Evolutionary conservation across 179 eudicot genomes (phyloP).

Genomic region (Actinidia arguta): DNA sequence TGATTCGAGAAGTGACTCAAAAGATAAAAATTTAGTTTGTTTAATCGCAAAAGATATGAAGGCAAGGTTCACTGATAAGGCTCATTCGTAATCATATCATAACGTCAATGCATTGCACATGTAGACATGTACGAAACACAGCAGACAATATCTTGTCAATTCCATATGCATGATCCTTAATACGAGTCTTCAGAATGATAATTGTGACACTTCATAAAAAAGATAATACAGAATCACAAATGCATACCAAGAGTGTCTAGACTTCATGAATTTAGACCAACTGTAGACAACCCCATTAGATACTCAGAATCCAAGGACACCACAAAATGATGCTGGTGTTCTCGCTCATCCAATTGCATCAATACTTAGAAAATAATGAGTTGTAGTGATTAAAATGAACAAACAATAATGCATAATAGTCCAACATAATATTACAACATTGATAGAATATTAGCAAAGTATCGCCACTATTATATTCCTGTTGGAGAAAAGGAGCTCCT

Average conservation of each 20-base stretch:
- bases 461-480: too few relatives aligned
- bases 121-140: background rate
- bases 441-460: too few relatives aligned
- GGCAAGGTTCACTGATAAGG: background rate
- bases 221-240: background rate
- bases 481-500: too few relatives aligned
- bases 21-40: background rate
- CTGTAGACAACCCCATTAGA: conserved; percentile 79
- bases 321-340: conserved; percentile 89
- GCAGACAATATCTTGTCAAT: background rate
- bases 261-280: conserved; percentile 86
- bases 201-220: background rate
- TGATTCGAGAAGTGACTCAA: background rate
- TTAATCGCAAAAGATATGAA: background rate
- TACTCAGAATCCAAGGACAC: conserved; percentile 83
- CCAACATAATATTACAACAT: too few relatives aligned
- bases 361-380: conserved; percentile 56
- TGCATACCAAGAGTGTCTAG: conserved; percentile 81
- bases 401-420: too few relatives aligned
- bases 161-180: background rate
- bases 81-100: background rate
- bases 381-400: conserved; percentile 15
- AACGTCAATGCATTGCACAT: background rate
- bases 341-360: conserved; percentile 84
- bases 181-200: background rate